Conservation (phyloP, 1,284 basidiomycete species). For the Cutaneotrichosporon sp. region DNA sequence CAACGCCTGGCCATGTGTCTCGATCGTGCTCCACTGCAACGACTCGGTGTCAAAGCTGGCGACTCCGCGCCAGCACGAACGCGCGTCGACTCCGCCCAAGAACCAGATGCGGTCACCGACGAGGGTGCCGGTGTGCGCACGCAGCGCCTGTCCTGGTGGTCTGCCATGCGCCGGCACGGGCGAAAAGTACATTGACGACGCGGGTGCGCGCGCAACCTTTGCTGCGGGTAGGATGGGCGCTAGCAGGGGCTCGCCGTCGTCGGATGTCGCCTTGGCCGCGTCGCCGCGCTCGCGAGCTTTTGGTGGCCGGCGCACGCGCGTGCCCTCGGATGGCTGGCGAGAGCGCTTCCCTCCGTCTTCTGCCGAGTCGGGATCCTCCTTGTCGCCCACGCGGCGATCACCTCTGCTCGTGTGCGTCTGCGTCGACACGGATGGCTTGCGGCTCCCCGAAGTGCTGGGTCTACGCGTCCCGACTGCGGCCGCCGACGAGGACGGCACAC, state of each 20-base stretch:
- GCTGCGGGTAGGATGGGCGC: constrained; percentile 29
- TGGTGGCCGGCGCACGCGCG: constrained; percentile 17
- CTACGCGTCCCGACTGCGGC: constrained; percentile 3
- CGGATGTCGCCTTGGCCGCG: constrained; percentile 5
- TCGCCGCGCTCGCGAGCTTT: constrained; percentile 25
- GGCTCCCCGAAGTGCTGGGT: constrained; percentile 13
- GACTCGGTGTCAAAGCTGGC: constrained; percentile 89
- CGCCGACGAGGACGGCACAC: background rate
- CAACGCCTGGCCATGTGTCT: constrained; percentile 70
- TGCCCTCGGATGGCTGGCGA: constrained; percentile 8
- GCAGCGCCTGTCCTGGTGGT: constrained; percentile 71
- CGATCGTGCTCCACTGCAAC: constrained; percentile 81
- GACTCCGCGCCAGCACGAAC: constrained; percentile 68
- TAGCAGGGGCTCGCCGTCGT: constrained; percentile 12
- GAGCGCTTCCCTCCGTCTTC: constrained; percentile 14
- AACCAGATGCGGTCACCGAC: constrained; percentile 81
- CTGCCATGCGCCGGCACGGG: constrained; percentile 75
- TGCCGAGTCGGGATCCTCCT: constrained; percentile 19
- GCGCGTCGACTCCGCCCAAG: constrained; percentile 85
- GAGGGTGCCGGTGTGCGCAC: constrained; percentile 81
- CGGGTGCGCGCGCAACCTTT: constrained; percentile 31
- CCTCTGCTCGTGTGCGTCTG: background rate
- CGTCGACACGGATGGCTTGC: constrained; percentile 11
- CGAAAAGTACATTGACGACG: constrained; percentile 78
- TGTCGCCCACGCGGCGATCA: constrained; percentile 9